A percentile compares a stretch with the other conserved stretches of the same genome.
Conservation (phyloP, 1,284 basidiomycete genomes). For the Puccinia polysora region DNA sequence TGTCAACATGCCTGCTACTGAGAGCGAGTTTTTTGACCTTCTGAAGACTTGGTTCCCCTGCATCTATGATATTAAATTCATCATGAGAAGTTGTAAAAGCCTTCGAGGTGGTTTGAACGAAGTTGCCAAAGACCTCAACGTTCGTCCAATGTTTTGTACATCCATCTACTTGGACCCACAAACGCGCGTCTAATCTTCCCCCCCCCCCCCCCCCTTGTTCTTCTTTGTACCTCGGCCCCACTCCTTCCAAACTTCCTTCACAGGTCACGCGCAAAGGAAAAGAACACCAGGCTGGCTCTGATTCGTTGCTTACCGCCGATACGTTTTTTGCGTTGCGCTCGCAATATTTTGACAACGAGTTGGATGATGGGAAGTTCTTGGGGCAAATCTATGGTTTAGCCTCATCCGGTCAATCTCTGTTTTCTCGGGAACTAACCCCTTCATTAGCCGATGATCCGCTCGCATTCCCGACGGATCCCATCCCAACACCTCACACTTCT, state of each 20-base stretch:
- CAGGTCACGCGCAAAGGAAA: conserved; percentile 34
- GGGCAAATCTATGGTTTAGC: conserved; percentile 41
- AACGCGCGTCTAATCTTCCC: not conserved
- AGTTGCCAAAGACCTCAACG: conserved; percentile 76
- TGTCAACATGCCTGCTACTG: conserved; percentile 76
- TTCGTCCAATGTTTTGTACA: conserved; percentile 14
- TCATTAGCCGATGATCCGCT: conserved; percentile 35
- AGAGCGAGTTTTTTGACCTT: conserved; percentile 84
- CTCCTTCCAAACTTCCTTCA: not conserved
- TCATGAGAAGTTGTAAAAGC: conserved; percentile 81
- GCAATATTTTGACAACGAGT: conserved; percentile 35
- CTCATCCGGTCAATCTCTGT: conserved; percentile 23
- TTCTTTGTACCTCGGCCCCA: not conserved
- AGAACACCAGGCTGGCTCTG: conserved; percentile 39
- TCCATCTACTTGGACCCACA: not conserved
- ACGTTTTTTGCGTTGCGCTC: conserved; percentile 25
- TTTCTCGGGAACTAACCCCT: conserved; percentile 27
- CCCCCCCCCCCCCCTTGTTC: not conserved
- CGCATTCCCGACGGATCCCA: conserved; percentile 20
- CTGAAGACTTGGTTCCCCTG: conserved; percentile 91
- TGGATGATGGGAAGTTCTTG: conserved; percentile 34
- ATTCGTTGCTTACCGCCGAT: conserved; percentile 35
- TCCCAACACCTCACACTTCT: conserved; percentile 21
- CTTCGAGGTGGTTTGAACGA: conserved; percentile 92
- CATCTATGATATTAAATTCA: conserved; percentile 95